Evolutionary conservation across 257 asterid species (phyloP), one percentile per base, ranked within the genome.

Genomic region (Salvia rosmarinus): DNA sequence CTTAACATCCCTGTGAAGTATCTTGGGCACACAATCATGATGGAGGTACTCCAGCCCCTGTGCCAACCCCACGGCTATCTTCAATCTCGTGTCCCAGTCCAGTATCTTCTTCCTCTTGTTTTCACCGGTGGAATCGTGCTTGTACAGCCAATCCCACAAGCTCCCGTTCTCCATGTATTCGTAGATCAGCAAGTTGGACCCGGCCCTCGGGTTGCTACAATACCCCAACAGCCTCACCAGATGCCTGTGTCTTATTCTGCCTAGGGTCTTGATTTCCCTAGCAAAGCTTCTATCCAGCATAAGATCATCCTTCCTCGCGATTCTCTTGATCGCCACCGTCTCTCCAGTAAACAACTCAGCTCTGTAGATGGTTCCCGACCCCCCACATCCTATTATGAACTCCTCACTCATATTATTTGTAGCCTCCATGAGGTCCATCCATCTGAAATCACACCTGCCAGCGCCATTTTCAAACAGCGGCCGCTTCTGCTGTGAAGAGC

Each of bases 141-240:
- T n/a, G 52, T 90, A 92, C 75, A 93, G 70, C 97, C 94, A 90
- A 70, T 88, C 95, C 97, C 97, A 93, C 76, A 88, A 59, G 70
- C 97, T 93, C 59, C 97, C 97, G 6, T 90, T 90, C 83, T 90
- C 97, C 97, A 93, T 90, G 85, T 87, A 93, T 73, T 90, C 98
- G 51, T 93, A 93, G 28, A 93, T 88, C 86, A 93, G 46, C 79
- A 93, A 46, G 43, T 89, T 90, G 12, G 89, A 74, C n/a, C 88
- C 90, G 14, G 80, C 92, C 57, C 86, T 85, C 61, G 61, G 73
- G 71, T 89, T 84, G 81, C 87, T 72, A 70, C 97, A 90, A 68
- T 93, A 86, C 34, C 98, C 98, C 78, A 89, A 32, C 76, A 93
- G 71, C 79, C 94, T 85, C 19, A 89, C 95, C 64, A 93, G 79